Evolutionary conservation across 495 filamentous ascomycete genomes (phyloP).

Genomic region (Hapsidospora chrysogenum): DNA sequence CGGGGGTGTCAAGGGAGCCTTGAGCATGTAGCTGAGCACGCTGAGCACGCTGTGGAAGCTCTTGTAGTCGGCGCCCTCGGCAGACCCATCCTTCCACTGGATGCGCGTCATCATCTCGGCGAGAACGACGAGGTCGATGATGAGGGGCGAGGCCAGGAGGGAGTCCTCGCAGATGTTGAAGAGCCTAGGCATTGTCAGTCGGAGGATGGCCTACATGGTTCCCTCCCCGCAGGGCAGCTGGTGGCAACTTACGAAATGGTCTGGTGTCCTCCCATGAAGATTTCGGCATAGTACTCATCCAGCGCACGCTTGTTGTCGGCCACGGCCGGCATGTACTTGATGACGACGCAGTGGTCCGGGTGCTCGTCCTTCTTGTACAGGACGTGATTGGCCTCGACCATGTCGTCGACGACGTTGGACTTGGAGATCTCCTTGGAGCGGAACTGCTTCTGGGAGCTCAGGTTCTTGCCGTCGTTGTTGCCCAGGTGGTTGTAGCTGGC

Average conservation of each 20-base stretch:
- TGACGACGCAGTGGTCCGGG: slow-evolving; percentile 78
- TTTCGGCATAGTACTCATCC: slow-evolving; percentile 98
- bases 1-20: slow-evolving; percentile 89
- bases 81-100: slow-evolving; percentile 58
- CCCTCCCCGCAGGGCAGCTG: not conserved
- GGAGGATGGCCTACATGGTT: slow-evolving; percentile 5
- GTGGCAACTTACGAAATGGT: slow-evolving; percentile 53
- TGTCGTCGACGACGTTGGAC: slow-evolving; percentile 97
- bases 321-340: slow-evolving; percentile 98
- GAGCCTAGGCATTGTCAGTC: slow-evolving; percentile 32
- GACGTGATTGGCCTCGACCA: slow-evolving; percentile 88
- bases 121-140: slow-evolving; percentile 87
- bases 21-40: slow-evolving; percentile 98
- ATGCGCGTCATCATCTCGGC: slow-evolving; percentile 98
- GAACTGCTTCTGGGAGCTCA: slow-evolving; percentile 95
- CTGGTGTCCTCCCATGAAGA: slow-evolving; percentile 97
- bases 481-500: slow-evolving; percentile 98
- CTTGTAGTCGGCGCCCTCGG: slow-evolving; percentile 43
- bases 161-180: slow-evolving; percentile 99
- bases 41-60: slow-evolving; percentile 95
- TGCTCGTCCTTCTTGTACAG: slow-evolving; percentile 81
- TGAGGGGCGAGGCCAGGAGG: slow-evolving; percentile 87
- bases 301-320: slow-evolving; percentile 98
- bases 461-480: slow-evolving; percentile 98
- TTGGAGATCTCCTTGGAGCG: slow-evolving; percentile 99